Base-by-base conservation (phyloP, 495 filamentous ascomycete genomes). In the Polyplosphaeria fusca region DNA sequence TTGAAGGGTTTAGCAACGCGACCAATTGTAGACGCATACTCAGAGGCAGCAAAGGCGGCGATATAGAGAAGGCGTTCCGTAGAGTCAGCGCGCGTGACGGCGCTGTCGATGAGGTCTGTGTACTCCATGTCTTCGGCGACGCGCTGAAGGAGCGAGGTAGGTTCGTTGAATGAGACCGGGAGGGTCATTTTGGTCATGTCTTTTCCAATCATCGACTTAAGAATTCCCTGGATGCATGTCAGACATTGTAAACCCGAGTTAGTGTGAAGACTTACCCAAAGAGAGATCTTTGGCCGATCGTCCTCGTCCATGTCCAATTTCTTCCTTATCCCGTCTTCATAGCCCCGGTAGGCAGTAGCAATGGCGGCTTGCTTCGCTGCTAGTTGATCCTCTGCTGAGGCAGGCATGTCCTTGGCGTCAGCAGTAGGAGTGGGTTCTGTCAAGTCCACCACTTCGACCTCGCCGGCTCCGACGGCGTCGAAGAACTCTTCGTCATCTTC, bases 101-200 rank as follows among this genome's bases (percentile, higher is more conserved):
- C 93, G 54, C 86, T 85, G 67, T 98, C 88, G 47, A 98, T 78
- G 7, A 97, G 82, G 65, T 98, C 89, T 2, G 90, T 86, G 65
- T 98, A 98, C 73, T 98, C 93, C 84, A 98, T 87, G 67, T 98
- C 93, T 73, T 98, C 93, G 2, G 89, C 88, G 25, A 95, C 91
- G 67, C 93, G 88, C 66, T 97, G 91, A 19, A 98, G 81, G n/a
- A 98, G 74, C 16, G 93, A 97, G 11, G 93, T 98, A 12, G 94
- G 94, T 72, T 98, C 93, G 70, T 98, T 98, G 76, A 98, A 98
- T 11, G 93, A 96, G 4, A 98, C 93, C 0, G 93, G 93, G 3
- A 98, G 78, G 2, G 93, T 98, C 93, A 98, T 97, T 75, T 91
- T 96, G 18, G 93, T 98, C 93, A 98, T 97, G 68, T 98, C 93